Evolutionary conservation across 2,329 filamentous ascomycete species (phyloP).

Genomic region (Curvularia hawaiiensis): DNA sequence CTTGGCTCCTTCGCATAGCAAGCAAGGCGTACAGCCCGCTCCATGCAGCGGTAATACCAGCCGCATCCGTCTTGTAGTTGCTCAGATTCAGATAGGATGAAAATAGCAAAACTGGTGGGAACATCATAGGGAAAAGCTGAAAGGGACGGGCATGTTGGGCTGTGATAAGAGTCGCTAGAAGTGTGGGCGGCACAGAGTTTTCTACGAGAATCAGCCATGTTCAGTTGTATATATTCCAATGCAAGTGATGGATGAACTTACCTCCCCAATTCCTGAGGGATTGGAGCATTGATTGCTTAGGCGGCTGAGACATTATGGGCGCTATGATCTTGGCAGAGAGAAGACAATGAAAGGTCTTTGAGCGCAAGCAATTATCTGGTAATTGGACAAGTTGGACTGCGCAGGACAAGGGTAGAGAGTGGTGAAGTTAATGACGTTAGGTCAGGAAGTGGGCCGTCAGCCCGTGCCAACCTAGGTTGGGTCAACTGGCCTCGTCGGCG

Average conservation of each 20-base stretch:
- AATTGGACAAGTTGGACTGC: not conserved
- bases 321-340: not conserved
- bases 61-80: conserved; percentile 66
- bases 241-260: conserved; percentile 40
- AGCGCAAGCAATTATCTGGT: not conserved
- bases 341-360: not conserved
- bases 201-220: conserved; percentile 51
- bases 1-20: conserved; percentile 62
- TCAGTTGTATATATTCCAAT: not conserved
- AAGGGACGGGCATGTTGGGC: conserved; percentile 71
- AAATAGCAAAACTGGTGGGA: conserved; percentile 69
- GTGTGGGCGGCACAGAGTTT: conserved; percentile 66
- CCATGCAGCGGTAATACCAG: conserved; percentile 68
- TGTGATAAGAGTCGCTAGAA: conserved; percentile 69
- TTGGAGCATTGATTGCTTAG: conserved; percentile 49
- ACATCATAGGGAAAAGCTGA: conserved; percentile 68
- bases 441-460: conserved; percentile 17
- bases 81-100: conserved; percentile 69
- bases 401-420: conserved; percentile 11
- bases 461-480: conserved; percentile 31
- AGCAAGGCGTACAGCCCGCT: conserved; percentile 69
- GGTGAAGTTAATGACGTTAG: conserved; percentile 35
- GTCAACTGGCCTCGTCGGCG: conserved; percentile 36
- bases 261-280: conserved; percentile 59
- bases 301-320: conserved; percentile 47